phyloP scores from a whole-genome alignment of 768 basidiomycete species.

The Clitopilus passeckerianus region DNA sequence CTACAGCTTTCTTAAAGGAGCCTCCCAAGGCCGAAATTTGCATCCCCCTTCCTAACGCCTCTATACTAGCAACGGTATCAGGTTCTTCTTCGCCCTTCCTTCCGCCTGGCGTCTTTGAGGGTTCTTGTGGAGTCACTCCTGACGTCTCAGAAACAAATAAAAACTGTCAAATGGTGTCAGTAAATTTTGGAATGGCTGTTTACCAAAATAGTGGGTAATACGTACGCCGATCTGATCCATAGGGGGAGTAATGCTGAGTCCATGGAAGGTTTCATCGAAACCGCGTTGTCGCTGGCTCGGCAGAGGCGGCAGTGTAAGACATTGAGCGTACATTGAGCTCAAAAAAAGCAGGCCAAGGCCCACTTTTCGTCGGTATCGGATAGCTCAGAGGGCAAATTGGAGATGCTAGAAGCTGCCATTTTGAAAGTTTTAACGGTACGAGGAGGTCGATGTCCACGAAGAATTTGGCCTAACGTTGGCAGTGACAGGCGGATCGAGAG shows the following conservation, averaged over 20 bases:
- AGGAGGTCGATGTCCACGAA: too few species aligned
- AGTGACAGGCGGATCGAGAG: too few species aligned
- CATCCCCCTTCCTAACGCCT: neutral
- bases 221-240: neutral
- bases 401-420: too few species aligned
- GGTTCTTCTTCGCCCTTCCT: neutral
- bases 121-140: neutral
- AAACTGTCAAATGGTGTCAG: neutral
- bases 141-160: neutral
- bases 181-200: neutral
- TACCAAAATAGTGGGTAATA: neutral
- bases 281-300: neutral
- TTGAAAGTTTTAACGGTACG: too few species aligned
- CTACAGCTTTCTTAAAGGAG: neutral
- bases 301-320: neutral
- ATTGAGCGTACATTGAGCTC: neutral
- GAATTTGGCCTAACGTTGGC: too few species aligned
- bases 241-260: neutral
- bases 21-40: neutral
- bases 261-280: neutral
- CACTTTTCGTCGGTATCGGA: too few species aligned
- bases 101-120: neutral
- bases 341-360: neutral
- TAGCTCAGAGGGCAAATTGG: too few species aligned
- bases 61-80: too few species aligned